A percentile compares a stretch with the other conserved stretches of the same genome.
Evolutionary conservation across 306 rosid species (phyloP).

Genomic region (Glycine tomentella): DNA sequence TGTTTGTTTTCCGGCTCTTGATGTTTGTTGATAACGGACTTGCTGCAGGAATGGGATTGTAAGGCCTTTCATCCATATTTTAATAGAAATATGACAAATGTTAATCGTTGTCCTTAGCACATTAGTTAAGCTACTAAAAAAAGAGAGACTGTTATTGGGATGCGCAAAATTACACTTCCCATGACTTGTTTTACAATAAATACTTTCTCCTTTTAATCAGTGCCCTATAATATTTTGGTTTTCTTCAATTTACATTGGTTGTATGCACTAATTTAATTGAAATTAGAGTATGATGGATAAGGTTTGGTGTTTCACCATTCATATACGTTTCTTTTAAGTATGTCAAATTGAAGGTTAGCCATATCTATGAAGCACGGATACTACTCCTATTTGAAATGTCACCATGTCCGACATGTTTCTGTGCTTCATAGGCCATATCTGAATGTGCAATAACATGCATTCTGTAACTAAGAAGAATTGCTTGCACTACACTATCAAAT

Average conservation of each 20-base stretch:
- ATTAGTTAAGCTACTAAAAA: no score
- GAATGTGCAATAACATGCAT: not conserved
- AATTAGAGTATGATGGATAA: constrained; percentile 19
- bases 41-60: constrained; percentile 99
- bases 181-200: no score
- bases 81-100: not conserved
- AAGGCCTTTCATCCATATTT: constrained; percentile 59
- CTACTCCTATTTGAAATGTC: no score
- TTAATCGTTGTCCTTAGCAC: no score
- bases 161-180: no score
- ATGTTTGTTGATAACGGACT: constrained; percentile 98
- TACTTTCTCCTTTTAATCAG: no score
- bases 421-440: no score
- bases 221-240: not conserved
- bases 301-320: constrained; percentile 11
- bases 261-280: constrained; percentile 4
- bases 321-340: not conserved
- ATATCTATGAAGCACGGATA: not conserved
- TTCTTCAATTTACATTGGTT: constrained; percentile 26
- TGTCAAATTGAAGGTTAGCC: constrained; percentile 5
- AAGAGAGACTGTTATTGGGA: no score
- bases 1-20: constrained; percentile 90
- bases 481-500: not conserved
- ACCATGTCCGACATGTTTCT: no score
- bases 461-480: not conserved